Conservation (phyloP, 371 early-diverging fungal species). For the Phascolomyces articulosus region DNA sequence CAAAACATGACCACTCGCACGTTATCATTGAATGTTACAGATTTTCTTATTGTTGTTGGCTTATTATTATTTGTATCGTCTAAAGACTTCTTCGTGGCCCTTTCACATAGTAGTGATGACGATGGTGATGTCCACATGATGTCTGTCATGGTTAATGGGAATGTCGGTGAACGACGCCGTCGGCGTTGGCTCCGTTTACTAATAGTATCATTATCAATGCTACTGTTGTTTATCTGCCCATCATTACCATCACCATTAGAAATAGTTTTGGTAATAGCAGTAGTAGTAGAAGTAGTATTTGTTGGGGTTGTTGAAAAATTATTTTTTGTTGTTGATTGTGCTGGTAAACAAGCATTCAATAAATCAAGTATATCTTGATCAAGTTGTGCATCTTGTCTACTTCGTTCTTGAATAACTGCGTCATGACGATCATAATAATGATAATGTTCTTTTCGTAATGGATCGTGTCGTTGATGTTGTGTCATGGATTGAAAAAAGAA, state of each 20-base stretch:
- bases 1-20: constrained; percentile 3
- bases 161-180: neutral
- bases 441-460: neutral
- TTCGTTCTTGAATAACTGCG: neutral
- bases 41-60: neutral
- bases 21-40: constrained; percentile 4
- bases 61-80: neutral
- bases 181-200: neutral
- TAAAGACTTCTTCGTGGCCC: too few species aligned
- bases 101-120: too few species aligned
- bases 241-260: too few species aligned
- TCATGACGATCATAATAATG: neutral
- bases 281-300: too few species aligned
- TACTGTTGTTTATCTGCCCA: too few species aligned
- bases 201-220: too few species aligned
- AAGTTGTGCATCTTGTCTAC: neutral
- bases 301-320: neutral
- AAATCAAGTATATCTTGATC: neutral
- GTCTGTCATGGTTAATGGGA: neutral
- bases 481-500: neutral
- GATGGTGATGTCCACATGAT: neutral
- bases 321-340: neutral
- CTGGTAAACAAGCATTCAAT: neutral
- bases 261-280: too few species aligned
- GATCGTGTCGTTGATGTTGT: neutral